phyloP scores from a whole-genome alignment of 768 basidiomycete species.

The Boletus rex-veris region DNA sequence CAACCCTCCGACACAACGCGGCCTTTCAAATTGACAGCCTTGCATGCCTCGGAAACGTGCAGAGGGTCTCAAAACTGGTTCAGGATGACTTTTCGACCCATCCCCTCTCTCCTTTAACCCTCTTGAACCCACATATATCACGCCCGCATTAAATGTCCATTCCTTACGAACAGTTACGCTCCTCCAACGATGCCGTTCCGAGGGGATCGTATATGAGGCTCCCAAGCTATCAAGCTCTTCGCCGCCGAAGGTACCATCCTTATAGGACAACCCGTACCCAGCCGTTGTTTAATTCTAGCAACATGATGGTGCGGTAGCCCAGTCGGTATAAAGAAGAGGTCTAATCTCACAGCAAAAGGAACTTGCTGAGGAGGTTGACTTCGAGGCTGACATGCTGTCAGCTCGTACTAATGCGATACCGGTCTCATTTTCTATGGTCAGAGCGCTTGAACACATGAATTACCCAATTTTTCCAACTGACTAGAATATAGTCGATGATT shows the following conservation, averaged over 20 bases:
- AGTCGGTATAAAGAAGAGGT: not conserved
- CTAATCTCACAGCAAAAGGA: slow-evolving; percentile 15
- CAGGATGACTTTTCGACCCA: slow-evolving; percentile 8
- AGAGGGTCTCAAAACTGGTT: slow-evolving; percentile 13
- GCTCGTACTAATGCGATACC: not conserved
- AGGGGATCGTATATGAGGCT: slow-evolving; percentile 17
- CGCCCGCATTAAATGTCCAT: slow-evolving; percentile 10
- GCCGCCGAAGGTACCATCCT: slow-evolving; percentile 20
- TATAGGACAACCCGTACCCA: slow-evolving; percentile 9
- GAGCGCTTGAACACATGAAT: not conserved
- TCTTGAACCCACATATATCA: not conserved
- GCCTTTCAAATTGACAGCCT: slow-evolving; percentile 18
- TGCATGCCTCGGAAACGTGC: slow-evolving; percentile 29
- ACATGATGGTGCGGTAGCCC: slow-evolving; percentile 10
- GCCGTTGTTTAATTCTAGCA: not conserved
- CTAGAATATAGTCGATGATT: slow-evolving; percentile 1
- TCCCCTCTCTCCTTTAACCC: not conserved
- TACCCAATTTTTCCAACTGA: slow-evolving; percentile 5
- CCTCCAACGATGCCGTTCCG: slow-evolving; percentile 7
- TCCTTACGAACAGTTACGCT: slow-evolving; percentile 18
- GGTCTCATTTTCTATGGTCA: slow-evolving; percentile 15
- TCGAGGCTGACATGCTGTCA: slow-evolving; percentile 1
- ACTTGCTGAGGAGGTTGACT: slow-evolving; percentile 7
- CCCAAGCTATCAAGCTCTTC: slow-evolving; percentile 20
- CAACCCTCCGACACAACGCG: slow-evolving; percentile 19